Evolutionary conservation across 2,329 filamentous ascomycete species (phyloP), one percentile per base, ranked within the genome.

Genomic region (Pezizomycotina sp.): DNA sequence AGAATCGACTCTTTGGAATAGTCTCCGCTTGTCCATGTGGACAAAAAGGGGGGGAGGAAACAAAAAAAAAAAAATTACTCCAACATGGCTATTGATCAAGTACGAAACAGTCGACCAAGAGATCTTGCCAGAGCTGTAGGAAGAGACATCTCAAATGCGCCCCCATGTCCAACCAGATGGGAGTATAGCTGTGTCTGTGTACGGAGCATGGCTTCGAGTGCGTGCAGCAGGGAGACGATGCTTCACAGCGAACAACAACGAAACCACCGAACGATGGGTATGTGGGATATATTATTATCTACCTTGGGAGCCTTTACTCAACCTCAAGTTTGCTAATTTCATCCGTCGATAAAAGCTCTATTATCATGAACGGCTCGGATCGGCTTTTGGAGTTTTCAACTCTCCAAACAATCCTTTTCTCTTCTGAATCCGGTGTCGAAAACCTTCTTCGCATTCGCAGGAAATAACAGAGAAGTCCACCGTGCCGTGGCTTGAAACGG

Each of bases 191-290:
- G 47, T 23, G 35, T 43, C 22, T 49, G 46, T 49, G 47, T 24
- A 43, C 43, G 24, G 35, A 47, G 34, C 46, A 48, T 30, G 46
- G 47, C 8, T 37, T 43, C 13, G 45, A 49, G 16, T 49, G 47
- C 27, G 36, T 46, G 20, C 42, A 48, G 32, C 40, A 47, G 26
- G 40, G 40, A 35, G 47, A 48, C 38, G 33, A 41, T 27, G 22
- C 43, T 31, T 16, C 43, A 28, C 16, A 46, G 38, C 31, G 38
- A 38, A 16, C 34, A 43, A 30, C 31, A 25, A 36, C 46, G 2
- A 42, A 47, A 21, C 43, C 46, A 6, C 43, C 47, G 22, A 49
- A 49, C 31, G 47, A 49, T 30, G 47, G 47, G 47, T 49, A 28
- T 42, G 46, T 42, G 28, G 36, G 32, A 29, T 25, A 14, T 23